These are phyloP conservation scores for Suillus clintonianus DNA, from an alignment of 768 basidiomycete species.

Conservation along the genomic window DNA sequence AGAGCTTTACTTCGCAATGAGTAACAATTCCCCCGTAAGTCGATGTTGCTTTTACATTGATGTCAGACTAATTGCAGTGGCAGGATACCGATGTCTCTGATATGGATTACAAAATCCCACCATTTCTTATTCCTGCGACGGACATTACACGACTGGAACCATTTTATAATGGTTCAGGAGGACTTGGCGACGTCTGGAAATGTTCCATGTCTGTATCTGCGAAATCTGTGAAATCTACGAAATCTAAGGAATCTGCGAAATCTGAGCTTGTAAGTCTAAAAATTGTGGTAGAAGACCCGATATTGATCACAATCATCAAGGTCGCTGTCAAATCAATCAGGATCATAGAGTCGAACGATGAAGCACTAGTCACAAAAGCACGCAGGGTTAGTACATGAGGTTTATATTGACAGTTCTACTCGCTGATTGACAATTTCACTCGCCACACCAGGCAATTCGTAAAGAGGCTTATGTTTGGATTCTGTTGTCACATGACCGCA, in stretches of 20 bases:
- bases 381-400: neutral
- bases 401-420: neutral
- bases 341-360: neutral
- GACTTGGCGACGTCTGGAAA: constrained; percentile 8
- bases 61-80: neutral
- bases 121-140: neutral
- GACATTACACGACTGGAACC: neutral
- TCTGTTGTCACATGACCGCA: constrained; percentile 27
- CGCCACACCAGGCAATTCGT: no score
- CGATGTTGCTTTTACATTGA: neutral
- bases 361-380: neutral
- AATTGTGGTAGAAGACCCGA: neutral
- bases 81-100: neutral
- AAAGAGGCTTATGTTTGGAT: constrained; percentile 36
- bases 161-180: neutral
- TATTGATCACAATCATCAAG: neutral
- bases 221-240: no score
- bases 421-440: no score
- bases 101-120: neutral
- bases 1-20: neutral
- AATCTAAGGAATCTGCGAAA: no score
- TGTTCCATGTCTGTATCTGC: constrained; percentile 1
- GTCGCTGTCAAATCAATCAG: constrained; percentile 10
- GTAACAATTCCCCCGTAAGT: neutral
- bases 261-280: neutral